Base-by-base conservation (phyloP, 495 filamentous ascomycete species). In the Penicillium odoratum region DNA sequence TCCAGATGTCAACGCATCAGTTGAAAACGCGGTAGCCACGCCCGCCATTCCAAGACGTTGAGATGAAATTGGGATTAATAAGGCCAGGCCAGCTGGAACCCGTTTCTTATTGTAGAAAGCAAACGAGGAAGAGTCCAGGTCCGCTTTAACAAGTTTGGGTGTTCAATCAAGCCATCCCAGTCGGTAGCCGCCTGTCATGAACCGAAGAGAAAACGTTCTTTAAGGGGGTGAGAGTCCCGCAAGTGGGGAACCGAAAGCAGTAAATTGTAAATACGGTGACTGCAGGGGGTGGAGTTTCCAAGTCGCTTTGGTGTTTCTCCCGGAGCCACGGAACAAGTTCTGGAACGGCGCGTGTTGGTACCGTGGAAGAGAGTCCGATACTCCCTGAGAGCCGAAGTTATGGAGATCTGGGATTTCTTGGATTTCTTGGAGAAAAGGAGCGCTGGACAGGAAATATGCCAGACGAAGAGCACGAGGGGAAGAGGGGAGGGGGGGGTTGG, bases 21-120 rank as follows among this genome's bases (percentile, higher is more conserved):
- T 53, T 31, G 74, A 68, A 65, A 73, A 77, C 36, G 71, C 73
- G 30, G 76, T 75, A 42, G 74, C 69, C 36, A 74, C 70, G 49
- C 75, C 76, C 69, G 74, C 75, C 76, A 79, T 79, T 61, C 72
- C 76, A 71, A 18, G 54, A 53, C 57, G 62, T 18, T 45, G 15
- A 46, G 46, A 48, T 45, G 34, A 47, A 48, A 44, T 56, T 26
- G 30, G 28, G 29, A 45, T 21, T 21, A 66, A 60, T 49, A 66
- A 72, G 67, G 69, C 72, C 74, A 77, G 73, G 59, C 74, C 74
- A 77, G 74, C 74, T 77, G 74, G 63, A 68, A 62, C 68, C 69
- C 53, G 54, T 38, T 58, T 66, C 21, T 40, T 51, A 53, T 48
- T 48, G 58, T 50, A 51, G 33, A 46, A 49, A 56, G 53, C 54